phyloP scores from a whole-genome alignment of 176 grass and related monocot genomes.

The Phyllostachys edulis region DNA sequence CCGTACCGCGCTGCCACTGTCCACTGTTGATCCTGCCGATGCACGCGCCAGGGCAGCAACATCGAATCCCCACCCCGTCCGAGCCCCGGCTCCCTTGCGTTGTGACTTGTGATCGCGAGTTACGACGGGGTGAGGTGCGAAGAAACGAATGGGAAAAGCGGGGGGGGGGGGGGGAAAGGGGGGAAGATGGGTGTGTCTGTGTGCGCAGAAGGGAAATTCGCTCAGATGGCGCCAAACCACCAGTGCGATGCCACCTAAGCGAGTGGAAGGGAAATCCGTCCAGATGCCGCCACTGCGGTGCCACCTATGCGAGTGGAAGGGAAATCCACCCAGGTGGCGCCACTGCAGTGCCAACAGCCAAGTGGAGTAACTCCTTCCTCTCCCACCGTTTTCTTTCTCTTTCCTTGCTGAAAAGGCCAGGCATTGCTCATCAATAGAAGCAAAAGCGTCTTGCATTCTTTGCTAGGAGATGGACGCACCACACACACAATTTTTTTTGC shows the following conservation, averaged over 20 bases:
- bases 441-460: no score
- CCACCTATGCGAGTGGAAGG: neutral
- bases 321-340: neutral
- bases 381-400: conserved; percentile 1
- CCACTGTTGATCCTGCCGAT: neutral
- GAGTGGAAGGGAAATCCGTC: no score
- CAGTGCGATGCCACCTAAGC: no score
- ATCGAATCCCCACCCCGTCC: neutral
- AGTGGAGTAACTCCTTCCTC: neutral
- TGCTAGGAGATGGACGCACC: no score
- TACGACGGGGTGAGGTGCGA: conserved; percentile 19
- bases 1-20: neutral
- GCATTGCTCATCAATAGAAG: conserved; percentile 6
- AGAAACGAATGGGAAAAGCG: neutral
- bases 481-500: no score
- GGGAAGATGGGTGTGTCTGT: no score
- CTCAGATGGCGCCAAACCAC: no score
- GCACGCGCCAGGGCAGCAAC: neutral
- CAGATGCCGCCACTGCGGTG: no score
- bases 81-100: neutral
- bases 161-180: no score
- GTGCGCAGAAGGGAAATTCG: no score
- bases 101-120: neutral
- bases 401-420: conserved; percentile 4
- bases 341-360: neutral